A percentile compares a stretch with the other conserved stretches of the same genome.
Evolutionary conservation across 768 basidiomycete genomes (phyloP).

Genomic region (Auricularia heimuer): DNA sequence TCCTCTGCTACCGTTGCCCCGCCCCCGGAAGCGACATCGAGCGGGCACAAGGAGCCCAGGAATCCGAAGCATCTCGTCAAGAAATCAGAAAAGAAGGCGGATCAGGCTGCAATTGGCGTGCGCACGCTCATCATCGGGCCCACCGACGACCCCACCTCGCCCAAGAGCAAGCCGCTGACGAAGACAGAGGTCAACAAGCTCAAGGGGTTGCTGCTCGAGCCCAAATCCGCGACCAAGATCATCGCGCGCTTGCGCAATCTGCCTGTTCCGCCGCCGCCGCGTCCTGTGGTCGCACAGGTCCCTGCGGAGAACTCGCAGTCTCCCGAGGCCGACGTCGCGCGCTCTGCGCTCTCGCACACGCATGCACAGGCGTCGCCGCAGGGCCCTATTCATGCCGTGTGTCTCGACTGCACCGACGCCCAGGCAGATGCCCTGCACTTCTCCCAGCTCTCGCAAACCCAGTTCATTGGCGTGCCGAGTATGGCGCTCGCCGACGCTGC

Average conservation of each 20-base stretch:
- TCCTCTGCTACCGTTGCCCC: background rate
- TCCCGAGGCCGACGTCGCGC: constrained; percentile 10
- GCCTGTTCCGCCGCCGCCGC: constrained; percentile 33
- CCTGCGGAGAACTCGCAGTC: background rate
- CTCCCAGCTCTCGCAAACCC: constrained; percentile 25
- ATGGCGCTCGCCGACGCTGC: constrained; percentile 22
- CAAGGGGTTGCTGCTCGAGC: constrained; percentile 55
- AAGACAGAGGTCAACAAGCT: constrained; percentile 50
- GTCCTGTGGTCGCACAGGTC: background rate
- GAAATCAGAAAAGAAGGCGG: constrained; percentile 47
- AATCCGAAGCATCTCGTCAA: background rate
- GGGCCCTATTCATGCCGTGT: constrained; percentile 69
- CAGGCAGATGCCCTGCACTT: constrained; percentile 58
- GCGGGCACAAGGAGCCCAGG: no score
- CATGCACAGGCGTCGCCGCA: constrained; percentile 13
- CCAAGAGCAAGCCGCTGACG: constrained; percentile 31
- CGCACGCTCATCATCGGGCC: constrained; percentile 63
- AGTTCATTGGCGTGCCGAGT: background rate
- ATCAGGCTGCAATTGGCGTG: constrained; percentile 50
- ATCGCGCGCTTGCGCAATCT: constrained; percentile 60
- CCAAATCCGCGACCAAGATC: constrained; percentile 59
- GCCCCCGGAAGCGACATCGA: background rate
- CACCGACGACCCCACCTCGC: constrained; percentile 19
- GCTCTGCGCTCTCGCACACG: constrained; percentile 7
- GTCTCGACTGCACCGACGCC: constrained; percentile 50